Conservation (phyloP, 2,329 filamentous ascomycete species). For the Aspergillus carbonarius region DNA sequence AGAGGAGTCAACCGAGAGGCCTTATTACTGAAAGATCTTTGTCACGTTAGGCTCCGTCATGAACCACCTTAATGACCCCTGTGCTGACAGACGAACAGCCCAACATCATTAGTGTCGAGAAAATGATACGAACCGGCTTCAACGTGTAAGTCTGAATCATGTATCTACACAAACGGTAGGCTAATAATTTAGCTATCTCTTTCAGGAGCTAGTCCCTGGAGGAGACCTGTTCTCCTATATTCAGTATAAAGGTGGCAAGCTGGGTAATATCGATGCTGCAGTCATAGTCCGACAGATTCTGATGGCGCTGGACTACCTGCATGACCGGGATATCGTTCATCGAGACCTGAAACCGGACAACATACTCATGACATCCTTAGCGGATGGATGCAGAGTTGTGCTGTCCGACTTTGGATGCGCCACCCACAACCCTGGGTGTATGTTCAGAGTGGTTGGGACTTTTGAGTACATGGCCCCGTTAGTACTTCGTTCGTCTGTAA, state of each 20-base stretch:
- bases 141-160: slow-evolving; percentile 45
- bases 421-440: slow-evolving; percentile 42
- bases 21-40: slow-evolving; percentile 51
- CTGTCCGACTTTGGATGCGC: slow-evolving; percentile 63
- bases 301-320: slow-evolving; percentile 59
- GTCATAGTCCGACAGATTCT: slow-evolving; percentile 57
- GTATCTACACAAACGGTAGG: neutral
- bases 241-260: slow-evolving; percentile 47
- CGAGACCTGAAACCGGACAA: slow-evolving; percentile 65
- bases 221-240: slow-evolving; percentile 63
- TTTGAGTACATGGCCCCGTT: slow-evolving; percentile 60
- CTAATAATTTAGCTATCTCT: slow-evolving; percentile 52
- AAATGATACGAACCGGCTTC: slow-evolving; percentile 54
- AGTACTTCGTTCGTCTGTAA: slow-evolving; percentile 28
- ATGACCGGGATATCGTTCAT: slow-evolving; percentile 57
- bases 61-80: neutral
- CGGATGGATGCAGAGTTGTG: slow-evolving; percentile 53
- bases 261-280: slow-evolving; percentile 53
- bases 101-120: slow-evolving; percentile 59
- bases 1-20: slow-evolving; percentile 41
- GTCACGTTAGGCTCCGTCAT: slow-evolving; percentile 44
- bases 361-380: slow-evolving; percentile 57
- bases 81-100: slow-evolving; percentile 41
- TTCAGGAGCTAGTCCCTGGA: slow-evolving; percentile 59
- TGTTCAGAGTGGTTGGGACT: slow-evolving; percentile 58